phyloP scores from a whole-genome alignment of 805 yeast genomes.

The Kazachstania psychrophila region DNA sequence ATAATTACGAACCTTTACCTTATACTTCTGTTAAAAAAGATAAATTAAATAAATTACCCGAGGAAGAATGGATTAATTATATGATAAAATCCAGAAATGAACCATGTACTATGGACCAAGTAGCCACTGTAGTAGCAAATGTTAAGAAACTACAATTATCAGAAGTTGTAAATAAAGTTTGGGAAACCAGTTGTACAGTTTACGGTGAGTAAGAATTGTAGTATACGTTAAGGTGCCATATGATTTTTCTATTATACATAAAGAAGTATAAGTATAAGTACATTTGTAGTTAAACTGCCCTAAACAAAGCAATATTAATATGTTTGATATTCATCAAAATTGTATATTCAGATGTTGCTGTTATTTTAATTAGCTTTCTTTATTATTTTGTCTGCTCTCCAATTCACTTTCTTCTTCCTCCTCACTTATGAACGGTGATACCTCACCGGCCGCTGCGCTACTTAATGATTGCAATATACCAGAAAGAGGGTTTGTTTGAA shows the following conservation, averaged over 20 bases:
- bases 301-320: too few species aligned
- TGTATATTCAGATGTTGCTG: neutral
- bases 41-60: slow-evolving; percentile 21
- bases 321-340: too few species aligned
- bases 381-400: slow-evolving; percentile 11
- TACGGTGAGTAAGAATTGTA: slow-evolving; percentile 22
- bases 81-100: slow-evolving; percentile 82
- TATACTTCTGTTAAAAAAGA: slow-evolving; percentile 28
- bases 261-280: neutral
- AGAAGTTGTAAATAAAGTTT: slow-evolving; percentile 41
- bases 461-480: slow-evolving; percentile 43
- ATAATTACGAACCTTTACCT: slow-evolving; percentile 27
- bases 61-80: slow-evolving; percentile 22
- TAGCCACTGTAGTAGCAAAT: slow-evolving; percentile 59
- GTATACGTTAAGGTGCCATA: too few species aligned
- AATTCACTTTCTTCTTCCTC: slow-evolving; percentile 4
- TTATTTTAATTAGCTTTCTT: slow-evolving; percentile 22
- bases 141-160: slow-evolving; percentile 37
- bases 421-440: slow-evolving; percentile 11
- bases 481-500: neutral
- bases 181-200: slow-evolving; percentile 41
- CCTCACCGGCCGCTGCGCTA: slow-evolving; percentile 29
- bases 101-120: slow-evolving; percentile 77
- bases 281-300: too few species aligned
- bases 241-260: too few species aligned